Evolutionary conservation across 495 filamentous ascomycete genomes (phyloP).

Genomic region (Penicillium pancosmium): DNA sequence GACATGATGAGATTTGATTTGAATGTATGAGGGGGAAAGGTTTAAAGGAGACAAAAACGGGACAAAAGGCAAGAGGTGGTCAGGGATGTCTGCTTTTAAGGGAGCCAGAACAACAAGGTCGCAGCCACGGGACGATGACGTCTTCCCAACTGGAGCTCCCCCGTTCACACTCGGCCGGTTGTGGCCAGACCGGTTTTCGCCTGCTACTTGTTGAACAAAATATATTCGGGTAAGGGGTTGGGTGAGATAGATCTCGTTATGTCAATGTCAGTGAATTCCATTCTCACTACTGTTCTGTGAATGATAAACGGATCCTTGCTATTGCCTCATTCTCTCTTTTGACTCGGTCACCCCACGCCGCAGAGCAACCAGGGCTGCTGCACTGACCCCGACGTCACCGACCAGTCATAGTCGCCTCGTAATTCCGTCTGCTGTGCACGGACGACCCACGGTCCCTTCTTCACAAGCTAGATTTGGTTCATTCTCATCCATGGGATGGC

Average conservation of each 20-base stretch:
- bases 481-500: constrained; percentile 1
- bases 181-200: neutral
- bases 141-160: constrained; percentile 4
- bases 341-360: neutral
- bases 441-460: constrained; percentile 12
- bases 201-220: neutral
- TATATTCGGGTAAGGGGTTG: neutral
- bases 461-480: neutral
- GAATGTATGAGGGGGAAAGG: too few relatives aligned
- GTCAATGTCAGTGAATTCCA: neutral
- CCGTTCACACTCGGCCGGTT: neutral
- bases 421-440: constrained; percentile 6
- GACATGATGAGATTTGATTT: constrained; percentile 33
- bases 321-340: neutral
- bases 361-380: neutral
- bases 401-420: constrained; percentile 25
- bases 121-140: constrained; percentile 25
- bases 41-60: neutral
- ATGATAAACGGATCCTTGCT: neutral
- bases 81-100: constrained; percentile 12
- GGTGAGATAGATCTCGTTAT: neutral
- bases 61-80: too few relatives aligned
- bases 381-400: constrained; percentile 33
- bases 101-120: neutral
- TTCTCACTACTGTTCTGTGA: neutral